A percentile compares a stretch with the other conserved stretches of the same genome.
Evolutionary conservation across 2,329 filamentous ascomycete genomes (phyloP).

Genomic region (Aureobasidium musti): DNA sequence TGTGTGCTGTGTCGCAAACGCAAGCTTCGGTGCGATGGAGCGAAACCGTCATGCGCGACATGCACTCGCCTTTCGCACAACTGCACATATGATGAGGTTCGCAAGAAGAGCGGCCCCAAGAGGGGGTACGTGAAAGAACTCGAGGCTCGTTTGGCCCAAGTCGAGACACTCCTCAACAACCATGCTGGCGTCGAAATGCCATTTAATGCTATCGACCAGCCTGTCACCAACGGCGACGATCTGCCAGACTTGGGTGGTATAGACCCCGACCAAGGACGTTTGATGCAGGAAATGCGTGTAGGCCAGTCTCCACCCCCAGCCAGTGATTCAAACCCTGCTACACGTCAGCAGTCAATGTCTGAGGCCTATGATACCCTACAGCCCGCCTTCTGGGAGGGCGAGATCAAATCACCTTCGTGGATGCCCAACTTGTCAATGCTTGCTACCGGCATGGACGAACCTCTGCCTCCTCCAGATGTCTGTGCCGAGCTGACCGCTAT

Average conservation of each 20-base stretch:
- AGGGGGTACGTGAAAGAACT: conserved; percentile 91
- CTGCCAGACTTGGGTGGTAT: conserved; percentile 25
- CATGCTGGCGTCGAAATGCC: conserved; percentile 49
- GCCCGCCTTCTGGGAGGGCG: conserved; percentile 10
- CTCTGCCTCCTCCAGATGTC: conserved; percentile 73
- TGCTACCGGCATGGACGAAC: conserved; percentile 70
- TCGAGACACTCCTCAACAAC: conserved; percentile 84
- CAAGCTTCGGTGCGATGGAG: conserved; percentile 87
- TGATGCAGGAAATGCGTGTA: conserved; percentile 18
- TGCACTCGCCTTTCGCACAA: conserved; percentile 83
- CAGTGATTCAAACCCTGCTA: not conserved
- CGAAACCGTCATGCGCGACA: conserved; percentile 81
- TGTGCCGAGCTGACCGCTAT: conserved; percentile 87
- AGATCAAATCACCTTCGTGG: not conserved
- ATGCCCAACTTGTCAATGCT: conserved; percentile 11
- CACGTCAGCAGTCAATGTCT: conserved; percentile 1
- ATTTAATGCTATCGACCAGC: not conserved
- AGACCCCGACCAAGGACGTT: conserved; percentile 3
- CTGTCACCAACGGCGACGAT: not conserved
- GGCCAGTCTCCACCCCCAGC: conserved; percentile 3
- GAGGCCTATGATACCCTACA: not conserved
- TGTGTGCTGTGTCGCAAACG: conserved; percentile 92
- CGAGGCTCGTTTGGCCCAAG: conserved; percentile 82
- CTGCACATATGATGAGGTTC: conserved; percentile 87
- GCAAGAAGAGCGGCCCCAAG: conserved; percentile 93